These are phyloP conservation scores for Usnea hakonensis DNA, from an alignment of 495 filamentous ascomycete genomes.

Conservation along the genomic window DNA sequence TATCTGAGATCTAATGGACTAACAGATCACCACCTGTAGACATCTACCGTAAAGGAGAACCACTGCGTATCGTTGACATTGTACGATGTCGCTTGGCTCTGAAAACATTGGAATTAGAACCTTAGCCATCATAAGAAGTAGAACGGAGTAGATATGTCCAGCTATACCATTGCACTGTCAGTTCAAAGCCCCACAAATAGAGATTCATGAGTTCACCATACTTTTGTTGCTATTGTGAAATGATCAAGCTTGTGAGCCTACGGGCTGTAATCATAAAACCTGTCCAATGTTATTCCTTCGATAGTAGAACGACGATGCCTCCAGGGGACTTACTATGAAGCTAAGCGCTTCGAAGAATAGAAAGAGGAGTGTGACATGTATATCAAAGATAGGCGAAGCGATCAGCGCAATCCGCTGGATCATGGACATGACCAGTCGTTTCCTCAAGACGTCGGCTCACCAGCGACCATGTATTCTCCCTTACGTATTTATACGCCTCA, in stretches of 20 bases:
- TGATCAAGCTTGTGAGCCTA: background rate
- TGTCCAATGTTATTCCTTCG: background rate
- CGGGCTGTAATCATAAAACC: background rate
- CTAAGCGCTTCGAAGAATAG: background rate
- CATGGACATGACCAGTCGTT: conserved; percentile 7
- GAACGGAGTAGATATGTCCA: no score
- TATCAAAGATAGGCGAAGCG: conserved; percentile 10
- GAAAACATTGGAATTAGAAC: background rate
- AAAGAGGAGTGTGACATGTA: background rate
- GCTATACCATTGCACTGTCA: background rate
- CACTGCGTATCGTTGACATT: background rate
- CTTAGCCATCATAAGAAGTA: background rate
- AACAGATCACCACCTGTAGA: background rate
- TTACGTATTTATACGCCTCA: conserved; percentile 12
- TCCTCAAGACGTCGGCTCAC: conserved; percentile 17
- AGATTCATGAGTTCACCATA: background rate
- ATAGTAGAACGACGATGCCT: background rate
- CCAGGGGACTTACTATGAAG: background rate
- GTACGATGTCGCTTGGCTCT: background rate
- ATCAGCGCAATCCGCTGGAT: conserved; percentile 14
- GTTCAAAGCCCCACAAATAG: background rate
- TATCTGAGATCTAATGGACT: background rate
- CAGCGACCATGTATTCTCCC: conserved; percentile 12
- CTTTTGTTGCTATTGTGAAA: background rate
- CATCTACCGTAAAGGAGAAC: background rate